Conservation (phyloP, 352 stramenopile species). For the Pythium guiyangense region DNA sequence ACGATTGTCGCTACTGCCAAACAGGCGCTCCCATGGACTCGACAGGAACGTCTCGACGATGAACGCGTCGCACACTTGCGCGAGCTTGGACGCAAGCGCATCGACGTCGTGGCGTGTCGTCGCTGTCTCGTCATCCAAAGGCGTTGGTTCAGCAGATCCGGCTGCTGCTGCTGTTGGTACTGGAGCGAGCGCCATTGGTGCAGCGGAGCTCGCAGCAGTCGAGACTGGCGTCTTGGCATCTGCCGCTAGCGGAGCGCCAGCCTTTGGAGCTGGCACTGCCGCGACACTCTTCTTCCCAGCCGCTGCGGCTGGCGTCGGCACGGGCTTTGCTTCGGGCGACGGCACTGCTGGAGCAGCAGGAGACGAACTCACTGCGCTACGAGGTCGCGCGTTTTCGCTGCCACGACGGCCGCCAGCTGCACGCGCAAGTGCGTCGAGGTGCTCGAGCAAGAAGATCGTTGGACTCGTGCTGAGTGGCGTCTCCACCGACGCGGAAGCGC, state of each 20-base stretch:
- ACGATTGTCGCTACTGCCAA: neutral
- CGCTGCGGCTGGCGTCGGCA: neutral
- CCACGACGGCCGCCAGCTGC: constrained; percentile 12
- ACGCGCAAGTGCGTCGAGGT: constrained; percentile 6
- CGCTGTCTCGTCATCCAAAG: no score
- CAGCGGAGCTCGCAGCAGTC: neutral
- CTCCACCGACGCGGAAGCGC: neutral
- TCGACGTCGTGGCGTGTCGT: constrained; percentile 9
- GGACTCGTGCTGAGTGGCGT: no score
- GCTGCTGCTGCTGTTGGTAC: neutral
- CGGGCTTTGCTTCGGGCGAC: constrained; percentile 9
- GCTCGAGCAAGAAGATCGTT: constrained; percentile 10
- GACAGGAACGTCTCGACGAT: constrained; percentile 25
- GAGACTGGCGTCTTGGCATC: neutral
- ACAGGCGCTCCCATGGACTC: constrained; percentile 11
- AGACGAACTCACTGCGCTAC: no score
- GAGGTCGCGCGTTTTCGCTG: neutral
- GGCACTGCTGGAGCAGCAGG: constrained; percentile 5
- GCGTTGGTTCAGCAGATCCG: neutral
- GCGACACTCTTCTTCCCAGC: neutral
- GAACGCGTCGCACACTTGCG: constrained; percentile 14
- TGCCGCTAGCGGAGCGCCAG: neutral
- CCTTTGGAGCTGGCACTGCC: neutral
- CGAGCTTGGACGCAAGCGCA: constrained; percentile 16
- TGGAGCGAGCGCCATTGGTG: no score